phyloP scores from a whole-genome alignment of 768 basidiomycete species.

The Clavaria fumosa region DNA sequence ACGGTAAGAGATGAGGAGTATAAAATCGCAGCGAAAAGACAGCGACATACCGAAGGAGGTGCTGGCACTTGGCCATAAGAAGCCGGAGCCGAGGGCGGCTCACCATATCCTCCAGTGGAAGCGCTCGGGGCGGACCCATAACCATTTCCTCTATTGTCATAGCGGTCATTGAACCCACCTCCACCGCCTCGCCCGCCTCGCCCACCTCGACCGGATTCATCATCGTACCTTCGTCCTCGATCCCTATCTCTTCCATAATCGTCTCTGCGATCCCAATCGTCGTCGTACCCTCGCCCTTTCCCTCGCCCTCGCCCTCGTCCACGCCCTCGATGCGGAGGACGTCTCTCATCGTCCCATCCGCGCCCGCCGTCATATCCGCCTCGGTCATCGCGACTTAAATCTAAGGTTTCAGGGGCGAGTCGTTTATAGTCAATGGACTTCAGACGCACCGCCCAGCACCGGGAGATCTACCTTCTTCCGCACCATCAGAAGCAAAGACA shows the following conservation, averaged over 20 bases:
- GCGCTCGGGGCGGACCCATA: conserved; percentile 13
- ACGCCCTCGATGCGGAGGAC: conserved; percentile 28
- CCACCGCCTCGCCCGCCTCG: conserved; percentile 23
- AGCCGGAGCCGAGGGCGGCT: conserved; percentile 14
- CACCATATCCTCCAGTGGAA: conserved; percentile 14
- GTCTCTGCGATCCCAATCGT: conserved; percentile 33
- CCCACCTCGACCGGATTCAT: conserved; percentile 25
- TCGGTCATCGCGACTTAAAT: conserved; percentile 16
- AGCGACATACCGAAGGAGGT: conserved; percentile 13
- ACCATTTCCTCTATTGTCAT: conserved; percentile 23
- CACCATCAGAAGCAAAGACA: conserved; percentile 69
- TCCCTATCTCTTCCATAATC: conserved; percentile 34
- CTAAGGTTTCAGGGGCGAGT: conserved; percentile 2
- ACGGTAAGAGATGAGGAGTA: conserved; percentile 3
- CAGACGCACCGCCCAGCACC: conserved; percentile 28
- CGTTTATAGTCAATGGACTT: conserved; percentile 6
- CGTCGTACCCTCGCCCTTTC: conserved; percentile 23
- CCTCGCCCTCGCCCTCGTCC: conserved; percentile 27
- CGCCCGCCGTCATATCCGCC: conserved; percentile 26
- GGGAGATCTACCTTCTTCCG: conserved; percentile 34
- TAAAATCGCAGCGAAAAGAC: background rate
- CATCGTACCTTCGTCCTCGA: conserved; percentile 19
- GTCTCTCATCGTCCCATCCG: conserved; percentile 36
- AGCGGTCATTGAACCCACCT: conserved; percentile 30
- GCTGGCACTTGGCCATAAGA: conserved; percentile 9